Evolutionary conservation across 352 stramenopile species (phyloP), one percentile per base, ranked within the genome.

Genomic region (Pythium phragmiticola): DNA sequence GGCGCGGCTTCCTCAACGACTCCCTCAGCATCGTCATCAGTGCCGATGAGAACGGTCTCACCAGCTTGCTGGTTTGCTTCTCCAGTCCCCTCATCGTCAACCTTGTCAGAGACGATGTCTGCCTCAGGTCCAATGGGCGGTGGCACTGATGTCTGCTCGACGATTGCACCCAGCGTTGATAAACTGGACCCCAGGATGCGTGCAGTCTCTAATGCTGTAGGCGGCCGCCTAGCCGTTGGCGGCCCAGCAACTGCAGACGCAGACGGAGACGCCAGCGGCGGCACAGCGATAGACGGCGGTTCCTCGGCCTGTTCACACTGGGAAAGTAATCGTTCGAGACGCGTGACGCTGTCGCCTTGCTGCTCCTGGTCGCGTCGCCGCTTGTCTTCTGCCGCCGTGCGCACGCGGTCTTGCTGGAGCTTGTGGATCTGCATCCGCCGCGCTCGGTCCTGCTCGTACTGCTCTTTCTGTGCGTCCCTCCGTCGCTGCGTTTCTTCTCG

Each of bases 341-440:
- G 55, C 51, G 51, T 43, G 6, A 11, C 36, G 17, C 14, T 17
- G 2, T 43, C 48, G 11, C 37, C 48, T 33, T 65, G 55, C 23
- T 41, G 49, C 23, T 77, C 60, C 34, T 64, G 28, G 30, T 64
- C 37, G 3, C 39, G 39, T 17, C 52, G 55, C 1, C 43, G 45
- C 53, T 57, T 64, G 19, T 67, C 57, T 1, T 39, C 54, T 43
- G 80, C 74, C 2, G 51, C 66, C 7, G 65, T 46, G 12, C 57
- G 66, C 33, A 69, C 76, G 0, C 78, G 73, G 33, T 91, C 73
- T 47, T 82, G 81, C 42, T 89, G 80, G 13, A 91, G 51, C 4
- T 73, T 72, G 56, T 89, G 82, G 46, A 91, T 84, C 63, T 91
- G 76, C 62, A 89, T 78, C 12, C 81, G 72, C 2, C 78, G 78